A percentile compares a stretch with the other conserved stretches of the same genome.
Evolutionary conservation across 495 filamentous ascomycete genomes (phyloP).

Genomic region (Aspergillus sparsus): DNA sequence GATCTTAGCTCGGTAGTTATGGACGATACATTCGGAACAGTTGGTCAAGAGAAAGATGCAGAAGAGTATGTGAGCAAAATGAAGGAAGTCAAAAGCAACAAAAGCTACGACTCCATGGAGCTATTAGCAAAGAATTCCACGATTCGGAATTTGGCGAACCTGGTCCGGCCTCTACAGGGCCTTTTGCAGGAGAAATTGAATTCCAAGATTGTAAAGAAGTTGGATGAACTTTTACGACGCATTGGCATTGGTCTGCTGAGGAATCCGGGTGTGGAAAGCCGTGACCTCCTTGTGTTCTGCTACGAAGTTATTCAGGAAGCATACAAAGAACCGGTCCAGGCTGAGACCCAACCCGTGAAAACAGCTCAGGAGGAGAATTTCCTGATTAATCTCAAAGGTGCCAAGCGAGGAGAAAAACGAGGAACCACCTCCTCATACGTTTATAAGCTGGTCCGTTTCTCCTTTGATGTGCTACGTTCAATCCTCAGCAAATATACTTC

Average conservation of each 20-base stretch:
- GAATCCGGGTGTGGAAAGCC: constrained; percentile 72
- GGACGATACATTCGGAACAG: constrained; percentile 96
- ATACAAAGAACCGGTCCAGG: constrained; percentile 54
- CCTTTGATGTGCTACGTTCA: constrained; percentile 79
- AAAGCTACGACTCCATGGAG: constrained; percentile 97
- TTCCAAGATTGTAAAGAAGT: constrained; percentile 74
- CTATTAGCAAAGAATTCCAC: constrained; percentile 80
- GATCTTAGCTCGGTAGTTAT: constrained; percentile 82
- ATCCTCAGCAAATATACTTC: constrained; percentile 77
- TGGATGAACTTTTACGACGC: constrained; percentile 84
- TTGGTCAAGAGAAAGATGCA: constrained; percentile 96
- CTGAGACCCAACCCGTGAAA: constrained; percentile 42
- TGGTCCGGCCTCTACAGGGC: constrained; percentile 73
- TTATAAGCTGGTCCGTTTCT: constrained; percentile 83
- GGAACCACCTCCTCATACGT: constrained; percentile 71
- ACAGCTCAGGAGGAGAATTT: constrained; percentile 69
- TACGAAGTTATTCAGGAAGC: constrained; percentile 89
- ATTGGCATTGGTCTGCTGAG: constrained; percentile 79
- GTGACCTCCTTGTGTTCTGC: constrained; percentile 84
- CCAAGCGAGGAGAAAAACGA: constrained; percentile 62
- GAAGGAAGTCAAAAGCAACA: constrained; percentile 97
- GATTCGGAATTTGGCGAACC: constrained; percentile 66
- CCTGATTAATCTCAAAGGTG: constrained; percentile 71
- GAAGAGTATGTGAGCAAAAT: constrained; percentile 93
- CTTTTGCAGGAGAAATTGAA: constrained; percentile 82